Evolutionary conservation across 208 protist species (phyloP), one percentile per base, ranked within the genome.

Genomic region (Leishmania mexicana): DNA sequence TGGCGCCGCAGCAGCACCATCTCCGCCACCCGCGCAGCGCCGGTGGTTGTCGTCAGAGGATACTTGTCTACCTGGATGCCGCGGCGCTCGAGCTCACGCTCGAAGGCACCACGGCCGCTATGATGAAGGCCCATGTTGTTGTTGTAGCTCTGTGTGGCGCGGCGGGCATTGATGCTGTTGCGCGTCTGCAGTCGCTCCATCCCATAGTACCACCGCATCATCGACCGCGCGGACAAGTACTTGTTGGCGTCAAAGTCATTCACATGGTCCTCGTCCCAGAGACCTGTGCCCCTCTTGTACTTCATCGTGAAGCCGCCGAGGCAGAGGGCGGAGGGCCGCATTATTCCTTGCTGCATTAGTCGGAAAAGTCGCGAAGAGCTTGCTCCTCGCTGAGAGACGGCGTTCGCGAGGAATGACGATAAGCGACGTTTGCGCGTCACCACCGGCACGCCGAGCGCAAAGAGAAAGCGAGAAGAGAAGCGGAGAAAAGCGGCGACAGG

Each of bases 191-290:
- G 78, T 28, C 91, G 84, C 83, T 98, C 95, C 92, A 96, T 97
- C 15, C 89, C 85, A 65, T 93, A 91, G 84, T 97, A 98, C 94
- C 94, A 97, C 62, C 86, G 83, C 93, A 97, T 93, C 24, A 90
- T 96, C 7, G 82, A 88, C 28, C 94, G 93, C 28, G 94, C 91
- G 11, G 92, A 93, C 65, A 95, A 68, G 81, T 98, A 98, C 53
- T 80, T 85, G 75, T 88, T 93, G 0, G 94, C 83, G 57, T 94
- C 88, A 84, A 91, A 98, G 86, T 96, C 93, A 78, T 98, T 98
- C n/a, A 96, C 94, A 75, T 96, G 91, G 75, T 98, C 95, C 79
- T 98, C 95, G 75, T 97, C 93, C 89, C 92, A 98, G 6, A 95
- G 81, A 15, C 95, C 95, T 1, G 95, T 98, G 76, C 93, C 93